Percentiles rank a stretch among this genome's conserved stretches.
These are phyloP conservation scores for Cutaneotrichosporon curvatum DNA, from an alignment of 1,284 basidiomycete species.

Conservation along the genomic window DNA sequence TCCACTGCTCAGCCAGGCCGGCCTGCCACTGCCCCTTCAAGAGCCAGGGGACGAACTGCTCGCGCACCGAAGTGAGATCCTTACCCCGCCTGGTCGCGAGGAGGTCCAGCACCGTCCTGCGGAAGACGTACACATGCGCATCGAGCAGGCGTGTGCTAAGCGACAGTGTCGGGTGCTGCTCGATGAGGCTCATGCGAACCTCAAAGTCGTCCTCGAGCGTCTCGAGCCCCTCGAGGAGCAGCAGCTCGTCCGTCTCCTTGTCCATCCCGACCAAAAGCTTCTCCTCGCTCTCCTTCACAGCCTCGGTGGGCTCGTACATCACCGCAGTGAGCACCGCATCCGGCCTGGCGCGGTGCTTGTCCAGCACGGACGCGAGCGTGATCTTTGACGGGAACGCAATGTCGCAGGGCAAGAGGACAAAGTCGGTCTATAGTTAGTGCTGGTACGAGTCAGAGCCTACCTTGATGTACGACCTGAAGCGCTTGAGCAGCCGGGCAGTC, in stretches of 20 bases:
- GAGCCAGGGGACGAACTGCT: constrained; percentile 84
- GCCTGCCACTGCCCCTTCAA: constrained; percentile 68
- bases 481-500: constrained; percentile 42
- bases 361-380: constrained; percentile 62
- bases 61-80: constrained; percentile 67
- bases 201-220: constrained; percentile 62
- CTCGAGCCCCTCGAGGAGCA: constrained; percentile 62
- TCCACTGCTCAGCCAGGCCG: constrained; percentile 36
- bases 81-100: constrained; percentile 56
- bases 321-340: constrained; percentile 66
- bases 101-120: constrained; percentile 63
- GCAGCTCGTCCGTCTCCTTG: constrained; percentile 54
- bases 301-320: constrained; percentile 58
- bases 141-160: constrained; percentile 69
- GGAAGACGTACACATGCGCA: constrained; percentile 84
- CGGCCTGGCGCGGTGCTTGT: constrained; percentile 73
- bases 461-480: constrained; percentile 40
- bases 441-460: constrained; percentile 15
- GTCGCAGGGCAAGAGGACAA: constrained; percentile 86
- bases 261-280: constrained; percentile 39
- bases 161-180: constrained; percentile 61
- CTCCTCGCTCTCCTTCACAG: constrained; percentile 47
- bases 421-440: constrained; percentile 55
- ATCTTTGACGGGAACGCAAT: constrained; percentile 70
- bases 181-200: constrained; percentile 62